These are phyloP conservation scores for Paraphaeosphaeria sporulosa DNA, from an alignment of 2,329 filamentous ascomycete species.

Conservation along the genomic window DNA sequence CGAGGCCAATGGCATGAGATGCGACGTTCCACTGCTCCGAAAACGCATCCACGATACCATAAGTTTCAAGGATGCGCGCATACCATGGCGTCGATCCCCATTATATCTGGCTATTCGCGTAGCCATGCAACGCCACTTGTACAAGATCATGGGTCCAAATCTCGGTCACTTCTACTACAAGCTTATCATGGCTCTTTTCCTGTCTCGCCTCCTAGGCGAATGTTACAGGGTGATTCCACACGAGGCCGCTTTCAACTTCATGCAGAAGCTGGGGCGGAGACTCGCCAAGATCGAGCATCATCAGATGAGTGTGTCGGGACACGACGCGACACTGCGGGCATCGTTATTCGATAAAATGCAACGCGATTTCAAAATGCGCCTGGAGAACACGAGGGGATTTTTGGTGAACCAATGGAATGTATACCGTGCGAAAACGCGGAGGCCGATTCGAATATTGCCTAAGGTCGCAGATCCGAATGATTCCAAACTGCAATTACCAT, in stretches of 20 bases:
- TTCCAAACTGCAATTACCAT: constrained; percentile 26
- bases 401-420: constrained; percentile 32
- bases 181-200: constrained; percentile 59
- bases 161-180: constrained; percentile 64
- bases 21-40: constrained; percentile 50
- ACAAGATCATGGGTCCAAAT: constrained; percentile 48
- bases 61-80: constrained; percentile 54
- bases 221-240: constrained; percentile 33
- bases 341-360: constrained; percentile 12
- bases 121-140: constrained; percentile 61
- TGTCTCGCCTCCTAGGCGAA: constrained; percentile 58
- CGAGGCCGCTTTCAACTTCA: constrained; percentile 53
- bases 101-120: constrained; percentile 71
- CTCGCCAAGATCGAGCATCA: constrained; percentile 65
- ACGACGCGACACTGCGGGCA: background rate
- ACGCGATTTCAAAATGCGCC: constrained; percentile 21
- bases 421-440: constrained; percentile 33
- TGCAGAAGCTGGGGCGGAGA: constrained; percentile 64
- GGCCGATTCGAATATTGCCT: constrained; percentile 55
- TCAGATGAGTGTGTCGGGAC: background rate
- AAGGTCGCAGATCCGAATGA: constrained; percentile 36
- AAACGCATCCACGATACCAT: constrained; percentile 73
- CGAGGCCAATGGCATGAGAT: constrained; percentile 58
- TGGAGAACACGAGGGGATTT: constrained; percentile 22
- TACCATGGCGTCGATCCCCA: constrained; percentile 69